Conservation (phyloP, 441 rosid species). For the Adansonia rubrostipa region DNA sequence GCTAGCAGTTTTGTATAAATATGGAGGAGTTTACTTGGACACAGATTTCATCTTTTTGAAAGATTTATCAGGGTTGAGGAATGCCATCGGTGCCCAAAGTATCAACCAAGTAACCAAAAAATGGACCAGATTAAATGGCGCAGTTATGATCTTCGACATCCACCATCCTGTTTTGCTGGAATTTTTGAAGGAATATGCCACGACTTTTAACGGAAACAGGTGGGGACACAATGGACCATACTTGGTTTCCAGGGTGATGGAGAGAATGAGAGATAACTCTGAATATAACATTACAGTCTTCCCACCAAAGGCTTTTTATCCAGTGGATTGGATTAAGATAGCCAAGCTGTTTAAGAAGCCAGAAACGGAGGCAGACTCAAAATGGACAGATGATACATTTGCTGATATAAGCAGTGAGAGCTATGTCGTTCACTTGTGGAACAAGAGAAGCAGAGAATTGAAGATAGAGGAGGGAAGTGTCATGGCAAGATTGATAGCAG, state of each 20-base stretch:
- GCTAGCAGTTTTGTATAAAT: conserved; percentile 52
- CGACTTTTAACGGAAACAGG: conserved; percentile 42
- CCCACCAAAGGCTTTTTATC: conserved; percentile 49
- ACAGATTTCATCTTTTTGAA: conserved; percentile 54
- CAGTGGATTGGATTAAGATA: conserved; percentile 54
- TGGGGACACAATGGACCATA: conserved; percentile 53
- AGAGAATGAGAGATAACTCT: conserved; percentile 34
- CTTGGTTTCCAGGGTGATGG: conserved; percentile 51
- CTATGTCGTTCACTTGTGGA: conserved; percentile 61
- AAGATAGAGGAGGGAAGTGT: conserved; percentile 56
- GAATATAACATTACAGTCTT: conserved; percentile 42
- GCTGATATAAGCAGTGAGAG: conserved; percentile 36
- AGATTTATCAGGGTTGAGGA: conserved; percentile 41
- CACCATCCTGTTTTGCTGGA: conserved; percentile 41
- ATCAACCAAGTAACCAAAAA: conserved; percentile 33
- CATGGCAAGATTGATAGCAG: conserved; percentile 45
- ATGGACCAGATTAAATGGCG: conserved; percentile 49
- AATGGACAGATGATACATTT: conserved; percentile 42
- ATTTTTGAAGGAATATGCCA: conserved; percentile 46
- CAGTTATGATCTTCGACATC: conserved; percentile 46
- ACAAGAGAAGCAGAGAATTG: conserved; percentile 46
- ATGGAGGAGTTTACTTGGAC: conserved; percentile 65
- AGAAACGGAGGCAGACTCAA: conserved; percentile 33
- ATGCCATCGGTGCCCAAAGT: conserved; percentile 61
- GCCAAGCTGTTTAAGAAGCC: conserved; percentile 51